Conservation (phyloP, 352 stramenopile genomes). For the Phytophthora agathidicida region DNA sequence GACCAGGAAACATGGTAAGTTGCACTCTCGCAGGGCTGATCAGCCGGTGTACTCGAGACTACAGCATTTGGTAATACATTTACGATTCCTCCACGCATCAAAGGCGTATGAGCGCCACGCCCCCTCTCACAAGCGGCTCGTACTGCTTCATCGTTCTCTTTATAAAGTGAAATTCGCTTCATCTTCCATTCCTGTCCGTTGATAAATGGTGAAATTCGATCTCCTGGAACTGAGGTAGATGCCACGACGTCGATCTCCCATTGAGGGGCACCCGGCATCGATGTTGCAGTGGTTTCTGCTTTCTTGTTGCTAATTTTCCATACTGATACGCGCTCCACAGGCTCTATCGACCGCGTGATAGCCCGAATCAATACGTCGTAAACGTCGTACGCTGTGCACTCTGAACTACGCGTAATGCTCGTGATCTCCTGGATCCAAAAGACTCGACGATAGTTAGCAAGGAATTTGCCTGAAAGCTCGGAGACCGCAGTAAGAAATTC, state of each 20-base stretch:
- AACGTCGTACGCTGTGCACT: conserved; percentile 55
- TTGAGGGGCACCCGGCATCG: not conserved
- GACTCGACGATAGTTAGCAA: conserved; percentile 52
- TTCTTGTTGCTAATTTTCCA: conserved; percentile 56
- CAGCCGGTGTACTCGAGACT: not conserved
- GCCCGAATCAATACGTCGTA: conserved; percentile 57
- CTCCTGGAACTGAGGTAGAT: conserved; percentile 58
- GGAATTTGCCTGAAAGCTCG: conserved; percentile 42
- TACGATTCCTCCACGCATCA: conserved; percentile 28
- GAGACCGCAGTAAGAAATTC: conserved; percentile 54
- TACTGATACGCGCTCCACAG: conserved; percentile 49
- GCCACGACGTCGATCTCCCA: conserved; percentile 58
- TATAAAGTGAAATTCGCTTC: conserved; percentile 66
- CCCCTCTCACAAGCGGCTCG: conserved; percentile 17
- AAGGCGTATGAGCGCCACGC: not conserved
- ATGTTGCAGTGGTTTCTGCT: not conserved
- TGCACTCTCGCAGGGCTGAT: conserved; percentile 39
- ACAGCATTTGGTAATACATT: conserved; percentile 5
- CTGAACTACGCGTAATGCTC: conserved; percentile 39
- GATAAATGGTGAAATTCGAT: conserved; percentile 66
- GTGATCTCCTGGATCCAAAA: conserved; percentile 64
- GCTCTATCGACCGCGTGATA: conserved; percentile 48
- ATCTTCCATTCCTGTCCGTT: conserved; percentile 63
- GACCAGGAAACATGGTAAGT: conserved; percentile 66
- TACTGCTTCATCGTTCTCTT: conserved; percentile 37